Evolutionary conservation across 768 basidiomycete genomes (phyloP), one percentile per base, ranked within the genome.

Genomic region (Obba rivulosa): DNA sequence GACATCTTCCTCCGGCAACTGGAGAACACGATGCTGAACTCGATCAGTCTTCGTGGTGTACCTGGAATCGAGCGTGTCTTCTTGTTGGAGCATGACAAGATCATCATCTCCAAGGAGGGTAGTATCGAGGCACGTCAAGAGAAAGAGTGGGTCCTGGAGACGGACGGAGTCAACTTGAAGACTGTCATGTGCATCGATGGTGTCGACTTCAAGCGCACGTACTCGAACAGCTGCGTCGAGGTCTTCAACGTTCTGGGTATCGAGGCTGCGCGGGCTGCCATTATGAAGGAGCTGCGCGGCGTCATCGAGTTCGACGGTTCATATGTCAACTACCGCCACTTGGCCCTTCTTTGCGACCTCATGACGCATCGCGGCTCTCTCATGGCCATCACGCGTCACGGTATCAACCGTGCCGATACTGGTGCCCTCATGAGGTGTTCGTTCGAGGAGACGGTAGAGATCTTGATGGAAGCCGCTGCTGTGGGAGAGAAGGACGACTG

Each of bases 241-340:
- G 77, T 97, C 43, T 93, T 93, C 77, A 76, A 90, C 56, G 91
- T 94, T 20, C 77, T 98, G 46, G 96, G 96, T 56, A 96, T 99
- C 61, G 96, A 99, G 66, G 96, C 93, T 17, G 93, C 94, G 14
- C 85, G 95, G 5, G 92, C 85, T 14, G 92, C 94, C 8, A 86
- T 99, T 59, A 83, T 96, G 78, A 90, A 78, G 71, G 96, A 99
- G 66, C 69, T 99, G 40, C 86, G 95, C 54, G 79, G 83, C 48
- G 96, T 98, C 64, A 96, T 99, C 69, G 94, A 97, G 69, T 97
- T 98, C 72, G 95, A 97, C 62, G 95, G 95, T 76, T 97, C 95
- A 16, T 96, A 97, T 60, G 96, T 99, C 75, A 98, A 99, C 69
- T 98, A 94, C 68, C 83, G 96, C 46, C 96, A 99, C 68, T 77